Base-by-base conservation (phyloP, 164 flowering plant species). In the Annona cherimola region DNA sequence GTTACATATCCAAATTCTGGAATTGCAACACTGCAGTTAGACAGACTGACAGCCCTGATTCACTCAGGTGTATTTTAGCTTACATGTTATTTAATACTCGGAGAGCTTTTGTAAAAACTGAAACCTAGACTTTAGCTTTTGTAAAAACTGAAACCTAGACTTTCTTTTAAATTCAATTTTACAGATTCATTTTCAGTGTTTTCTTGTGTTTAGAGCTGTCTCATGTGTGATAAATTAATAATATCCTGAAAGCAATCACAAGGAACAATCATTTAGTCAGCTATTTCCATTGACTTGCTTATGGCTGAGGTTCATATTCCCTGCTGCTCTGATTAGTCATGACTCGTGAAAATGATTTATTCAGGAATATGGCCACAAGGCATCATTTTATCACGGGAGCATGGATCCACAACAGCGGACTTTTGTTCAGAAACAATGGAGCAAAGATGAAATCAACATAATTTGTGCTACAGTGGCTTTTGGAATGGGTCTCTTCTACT, bases 381-480 rank as follows among this genome's bases (percentile, higher is more conserved):
- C 98, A 79, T 88, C 94, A 63, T 93, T 89, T 82, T 96, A 96
- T 82, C 99, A 96, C 82, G 99, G 94, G 18, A 90, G 85, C 83
- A 89, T 96, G 97, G 99, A 93, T 74, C 83, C 96, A 73, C 77
- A 85, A 42, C 88, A 86, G 66, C 89, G 99, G 64, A 81, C 97
- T 39, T 85, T 73, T 70, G 78, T 92, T 73, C 98, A 96, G 79
- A 89, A 82, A 74, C 99, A 96, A 78, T 96, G 99, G 98, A 96
- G 99, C 88, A 96, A 89, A 80, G 97, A 96, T 82, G 97, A 93
- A 70, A 87, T 90, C 69, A 90, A 93, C 70, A 88, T 96, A 55
- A 96, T 96, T 42, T 96, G 99, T 84, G 98, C 99, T 44, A 96
- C 98, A 3, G 97, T 96, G 73, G 99, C 99, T 61, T 96, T 96